Percentiles rank a stretch among this genome's conserved stretches.
These are phyloP conservation scores for Iris macrosiphon DNA, from an alignment of 106 monocot genomes.

Conservation along the genomic window DNA sequence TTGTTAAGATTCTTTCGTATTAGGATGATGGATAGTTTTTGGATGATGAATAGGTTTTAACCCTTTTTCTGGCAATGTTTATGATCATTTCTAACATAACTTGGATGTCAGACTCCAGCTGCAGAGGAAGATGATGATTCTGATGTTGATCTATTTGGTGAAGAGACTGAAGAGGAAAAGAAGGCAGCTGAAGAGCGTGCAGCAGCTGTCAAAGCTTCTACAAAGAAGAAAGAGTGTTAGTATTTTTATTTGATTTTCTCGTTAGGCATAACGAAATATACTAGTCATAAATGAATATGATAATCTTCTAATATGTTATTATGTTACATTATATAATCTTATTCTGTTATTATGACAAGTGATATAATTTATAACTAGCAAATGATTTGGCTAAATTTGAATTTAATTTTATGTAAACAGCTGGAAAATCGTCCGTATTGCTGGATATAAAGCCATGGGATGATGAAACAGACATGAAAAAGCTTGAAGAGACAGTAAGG, in stretches of 20 bases:
- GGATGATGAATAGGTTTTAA: no score
- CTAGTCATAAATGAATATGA: no score
- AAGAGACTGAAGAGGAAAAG: slow-evolving; percentile 98
- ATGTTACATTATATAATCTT: no score
- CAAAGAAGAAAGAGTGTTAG: slow-evolving; percentile 89
- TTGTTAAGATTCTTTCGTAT: no score
- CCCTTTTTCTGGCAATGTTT: no score
- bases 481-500: slow-evolving; percentile 87
- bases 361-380: no score
- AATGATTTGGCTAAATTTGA: no score
- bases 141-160: slow-evolving; percentile 94
- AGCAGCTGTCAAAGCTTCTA: slow-evolving; percentile 72
- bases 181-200: slow-evolving; percentile 80
- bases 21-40: no score
- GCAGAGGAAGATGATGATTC: slow-evolving; percentile 65
- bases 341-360: background rate
- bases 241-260: no score
- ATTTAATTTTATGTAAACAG: slow-evolving; percentile 28
- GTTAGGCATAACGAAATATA: no score
- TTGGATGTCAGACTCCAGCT: slow-evolving; percentile 35
- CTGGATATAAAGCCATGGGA: slow-evolving; percentile 98
- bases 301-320: no score
- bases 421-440: slow-evolving; percentile 84
- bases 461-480: slow-evolving; percentile 96
- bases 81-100: no score